A percentile compares a stretch with the other conserved stretches of the same genome.
phyloP scores from a whole-genome alignment of 2,329 filamentous ascomycete species.

The Scleromitrula shiraiana region DNA sequence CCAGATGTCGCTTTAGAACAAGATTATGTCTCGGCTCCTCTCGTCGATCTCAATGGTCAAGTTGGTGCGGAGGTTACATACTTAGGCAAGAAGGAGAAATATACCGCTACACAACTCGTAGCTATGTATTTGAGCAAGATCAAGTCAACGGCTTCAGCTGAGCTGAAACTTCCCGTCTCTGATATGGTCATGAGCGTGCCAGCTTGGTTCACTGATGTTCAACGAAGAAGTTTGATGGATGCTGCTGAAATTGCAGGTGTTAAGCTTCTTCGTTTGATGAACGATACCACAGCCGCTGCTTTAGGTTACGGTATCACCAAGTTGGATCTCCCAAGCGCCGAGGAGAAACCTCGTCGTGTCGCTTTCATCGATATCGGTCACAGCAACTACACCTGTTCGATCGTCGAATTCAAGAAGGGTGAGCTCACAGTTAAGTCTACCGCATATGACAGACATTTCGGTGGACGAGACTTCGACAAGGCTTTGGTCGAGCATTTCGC shows the following conservation, averaged over 20 bases:
- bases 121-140: constrained; percentile 96
- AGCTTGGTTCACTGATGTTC: constrained; percentile 92
- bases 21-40: constrained; percentile 75
- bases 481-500: constrained; percentile 90
- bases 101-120: constrained; percentile 86
- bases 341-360: constrained; percentile 88
- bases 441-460: constrained; percentile 90
- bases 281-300: constrained; percentile 93
- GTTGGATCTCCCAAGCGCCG: constrained; percentile 76
- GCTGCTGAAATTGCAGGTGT: constrained; percentile 89
- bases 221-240: constrained; percentile 83
- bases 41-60: constrained; percentile 88
- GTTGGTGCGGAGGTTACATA: constrained; percentile 92
- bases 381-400: constrained; percentile 88
- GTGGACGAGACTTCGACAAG: constrained; percentile 95
- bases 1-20: constrained; percentile 92
- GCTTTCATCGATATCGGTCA: constrained; percentile 92
- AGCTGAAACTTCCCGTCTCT: constrained; percentile 84
- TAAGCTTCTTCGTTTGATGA: constrained; percentile 89
- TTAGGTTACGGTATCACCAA: constrained; percentile 98
- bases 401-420: constrained; percentile 96
- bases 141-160: constrained; percentile 75
- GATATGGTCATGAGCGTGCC: constrained; percentile 93
- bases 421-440: constrained; percentile 91
- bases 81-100: constrained; percentile 89